A percentile compares a stretch with the other conserved stretches of the same genome.
These are phyloP conservation scores for Aspergillus sp. DNA, from an alignment of 2,329 filamentous ascomycete genomes.

Conservation along the genomic window DNA sequence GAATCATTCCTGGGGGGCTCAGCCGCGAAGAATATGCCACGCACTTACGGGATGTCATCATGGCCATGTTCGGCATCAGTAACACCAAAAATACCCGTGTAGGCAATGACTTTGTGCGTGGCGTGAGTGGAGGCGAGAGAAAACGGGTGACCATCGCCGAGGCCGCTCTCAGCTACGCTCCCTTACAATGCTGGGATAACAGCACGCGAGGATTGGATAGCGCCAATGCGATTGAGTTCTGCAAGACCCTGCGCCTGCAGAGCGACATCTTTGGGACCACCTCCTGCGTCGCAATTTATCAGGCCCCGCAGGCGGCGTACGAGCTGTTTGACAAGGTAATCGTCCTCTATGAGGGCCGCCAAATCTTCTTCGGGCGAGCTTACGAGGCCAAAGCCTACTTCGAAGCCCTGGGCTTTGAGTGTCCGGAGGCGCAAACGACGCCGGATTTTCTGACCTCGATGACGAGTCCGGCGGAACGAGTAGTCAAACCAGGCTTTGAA, in stretches of 20 bases:
- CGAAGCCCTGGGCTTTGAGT: slow-evolving; percentile 64
- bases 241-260: slow-evolving; percentile 44
- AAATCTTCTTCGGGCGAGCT: slow-evolving; percentile 70
- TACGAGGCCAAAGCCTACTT: slow-evolving; percentile 61
- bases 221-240: slow-evolving; percentile 53
- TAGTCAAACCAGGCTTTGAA: slow-evolving; percentile 57
- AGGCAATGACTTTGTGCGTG: slow-evolving; percentile 53
- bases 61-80: slow-evolving; percentile 27
- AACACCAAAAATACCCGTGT: slow-evolving; percentile 49
- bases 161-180: slow-evolving; percentile 40
- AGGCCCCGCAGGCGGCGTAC: slow-evolving; percentile 39
- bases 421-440: slow-evolving; percentile 63
- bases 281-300: slow-evolving; percentile 52
- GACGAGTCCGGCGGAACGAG: slow-evolving; percentile 61
- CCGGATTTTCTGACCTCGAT: slow-evolving; percentile 68
- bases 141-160: slow-evolving; percentile 60
- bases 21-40: slow-evolving; percentile 31
- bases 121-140: slow-evolving; percentile 57
- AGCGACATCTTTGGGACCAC: slow-evolving; percentile 45
- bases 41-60: slow-evolving; percentile 41
- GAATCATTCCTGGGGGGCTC: slow-evolving; percentile 12
- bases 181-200: slow-evolving; percentile 40
- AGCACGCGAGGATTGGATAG: slow-evolving; percentile 45
- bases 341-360: slow-evolving; percentile 67
- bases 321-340: slow-evolving; percentile 65